phyloP scores from a whole-genome alignment of 768 basidiomycete species.

The Phaeotremella fagi region DNA sequence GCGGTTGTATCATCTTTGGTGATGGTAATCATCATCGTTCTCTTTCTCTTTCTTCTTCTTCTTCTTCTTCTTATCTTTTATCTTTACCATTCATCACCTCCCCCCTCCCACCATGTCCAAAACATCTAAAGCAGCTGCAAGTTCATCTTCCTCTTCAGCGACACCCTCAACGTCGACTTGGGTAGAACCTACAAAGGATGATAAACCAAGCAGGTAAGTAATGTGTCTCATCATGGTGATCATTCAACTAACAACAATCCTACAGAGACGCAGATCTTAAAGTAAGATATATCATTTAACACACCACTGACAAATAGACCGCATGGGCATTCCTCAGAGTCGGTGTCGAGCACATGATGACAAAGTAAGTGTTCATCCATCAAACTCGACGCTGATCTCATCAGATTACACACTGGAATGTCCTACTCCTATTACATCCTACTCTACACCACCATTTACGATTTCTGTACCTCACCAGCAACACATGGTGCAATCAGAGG shows the following conservation, averaged over 20 bases:
- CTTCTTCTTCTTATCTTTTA: too few relatives aligned
- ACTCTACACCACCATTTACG: slow-evolving; percentile 90
- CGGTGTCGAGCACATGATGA: slow-evolving; percentile 55
- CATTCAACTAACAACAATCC: slow-evolving; percentile 2
- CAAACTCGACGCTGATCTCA: background rate
- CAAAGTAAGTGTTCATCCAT: slow-evolving; percentile 37
- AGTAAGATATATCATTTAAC: too few relatives aligned
- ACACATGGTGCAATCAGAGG: slow-evolving; percentile 9
- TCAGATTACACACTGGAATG: slow-evolving; percentile 47
- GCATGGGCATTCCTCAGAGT: slow-evolving; percentile 48
- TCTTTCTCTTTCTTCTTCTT: too few relatives aligned
- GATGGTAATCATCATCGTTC: too few relatives aligned
- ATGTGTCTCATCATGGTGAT: background rate
- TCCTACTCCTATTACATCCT: slow-evolving; percentile 49
- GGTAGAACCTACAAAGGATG: slow-evolving; percentile 39
- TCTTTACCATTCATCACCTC: too few relatives aligned
- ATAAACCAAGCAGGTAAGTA: slow-evolving; percentile 41
- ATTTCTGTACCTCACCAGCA: slow-evolving; percentile 67
- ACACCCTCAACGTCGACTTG: slow-evolving; percentile 11
- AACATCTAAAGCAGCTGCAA: too few relatives aligned
- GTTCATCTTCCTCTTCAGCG: slow-evolving; percentile 11
- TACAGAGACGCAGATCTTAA: slow-evolving; percentile 36
- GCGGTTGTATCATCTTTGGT: too few relatives aligned
- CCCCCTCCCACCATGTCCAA: too few relatives aligned
- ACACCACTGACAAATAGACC: slow-evolving; percentile 12